Conservation (phyloP, 2,329 filamentous ascomycete species). For the Xylaria sp. region DNA sequence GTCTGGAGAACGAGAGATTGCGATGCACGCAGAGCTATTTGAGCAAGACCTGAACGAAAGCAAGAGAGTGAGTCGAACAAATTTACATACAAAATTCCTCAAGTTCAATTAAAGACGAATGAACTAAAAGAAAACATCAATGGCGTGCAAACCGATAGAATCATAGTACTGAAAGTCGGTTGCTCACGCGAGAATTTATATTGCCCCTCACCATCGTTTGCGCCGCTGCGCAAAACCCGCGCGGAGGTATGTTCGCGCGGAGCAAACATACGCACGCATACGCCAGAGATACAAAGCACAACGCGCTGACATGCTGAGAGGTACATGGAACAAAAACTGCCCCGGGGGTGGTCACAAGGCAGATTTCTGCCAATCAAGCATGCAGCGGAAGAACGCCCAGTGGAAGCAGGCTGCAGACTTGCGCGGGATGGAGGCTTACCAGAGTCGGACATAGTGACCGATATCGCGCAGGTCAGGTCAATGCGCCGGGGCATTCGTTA, state of each 20-base stretch:
- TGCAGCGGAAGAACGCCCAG: slow-evolving; percentile 39
- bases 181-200: slow-evolving; percentile 26
- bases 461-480: slow-evolving; percentile 13
- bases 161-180: background rate
- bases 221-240: slow-evolving; percentile 46
- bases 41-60: slow-evolving; percentile 8
- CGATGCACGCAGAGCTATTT: background rate
- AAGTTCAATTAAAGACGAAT: slow-evolving; percentile 10
- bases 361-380: slow-evolving; percentile 43
- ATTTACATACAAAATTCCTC: slow-evolving; percentile 23
- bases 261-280: slow-evolving; percentile 25
- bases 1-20: background rate
- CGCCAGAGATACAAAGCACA: slow-evolving; percentile 15
- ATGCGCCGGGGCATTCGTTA: slow-evolving; percentile 23
- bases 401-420: slow-evolving; percentile 37
- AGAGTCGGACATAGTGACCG: slow-evolving; percentile 30
- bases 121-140: background rate
- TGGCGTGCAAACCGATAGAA: background rate
- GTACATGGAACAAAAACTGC: slow-evolving; percentile 17
- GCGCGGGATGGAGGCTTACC: slow-evolving; percentile 38
- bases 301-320: slow-evolving; percentile 23
- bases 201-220: slow-evolving; percentile 40
- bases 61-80: slow-evolving; percentile 16
- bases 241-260: slow-evolving; percentile 41
- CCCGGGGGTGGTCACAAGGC: slow-evolving; percentile 12